Evolutionary conservation across 371 early-diverging fungal genomes (phyloP).

Genomic region (Rhizopus sp.): DNA sequence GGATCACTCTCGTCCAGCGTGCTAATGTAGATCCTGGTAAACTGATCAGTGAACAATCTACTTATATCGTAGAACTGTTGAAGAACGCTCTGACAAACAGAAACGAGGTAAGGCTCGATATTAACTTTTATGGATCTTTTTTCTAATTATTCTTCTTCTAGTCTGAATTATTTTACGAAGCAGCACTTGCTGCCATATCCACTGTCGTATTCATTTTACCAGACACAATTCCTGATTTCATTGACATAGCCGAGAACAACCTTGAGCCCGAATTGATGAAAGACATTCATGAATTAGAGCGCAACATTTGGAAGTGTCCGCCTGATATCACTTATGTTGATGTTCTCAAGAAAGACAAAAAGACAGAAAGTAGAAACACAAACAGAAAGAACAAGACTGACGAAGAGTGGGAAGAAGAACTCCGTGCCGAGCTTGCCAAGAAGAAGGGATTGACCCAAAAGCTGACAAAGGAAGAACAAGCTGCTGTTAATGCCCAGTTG

Average conservation of each 20-base stretch:
- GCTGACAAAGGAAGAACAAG: conserved; percentile 83
- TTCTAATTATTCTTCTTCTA: conserved; percentile 29
- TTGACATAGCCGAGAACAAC: conserved; percentile 47
- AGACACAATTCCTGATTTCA: conserved; percentile 45
- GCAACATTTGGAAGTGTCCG: conserved; percentile 69
- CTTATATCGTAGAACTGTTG: conserved; percentile 46
- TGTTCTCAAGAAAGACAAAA: conserved; percentile 54
- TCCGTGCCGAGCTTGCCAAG: conserved; percentile 78
- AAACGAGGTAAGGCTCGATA: conserved; percentile 16
- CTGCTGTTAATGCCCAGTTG: conserved; percentile 70
- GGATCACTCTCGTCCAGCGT: conserved; percentile 82
- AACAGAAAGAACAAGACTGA: conserved; percentile 63
- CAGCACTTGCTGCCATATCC: conserved; percentile 58
- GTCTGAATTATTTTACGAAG: conserved; percentile 53
- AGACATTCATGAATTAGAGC: conserved; percentile 55
- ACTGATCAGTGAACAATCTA: conserved; percentile 53
- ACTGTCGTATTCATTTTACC: conserved; percentile 63
- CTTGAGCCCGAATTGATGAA: conserved; percentile 49
- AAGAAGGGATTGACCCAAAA: conserved; percentile 64
- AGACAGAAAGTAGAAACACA: conserved; percentile 47
- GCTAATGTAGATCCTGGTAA: conserved; percentile 74
- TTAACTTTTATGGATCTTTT: background rate
- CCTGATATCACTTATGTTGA: conserved; percentile 71
- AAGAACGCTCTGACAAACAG: conserved; percentile 31
- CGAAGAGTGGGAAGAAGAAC: conserved; percentile 85